phyloP scores from a whole-genome alignment of 495 filamentous ascomycete species.

The Jackrogersella minutella region DNA sequence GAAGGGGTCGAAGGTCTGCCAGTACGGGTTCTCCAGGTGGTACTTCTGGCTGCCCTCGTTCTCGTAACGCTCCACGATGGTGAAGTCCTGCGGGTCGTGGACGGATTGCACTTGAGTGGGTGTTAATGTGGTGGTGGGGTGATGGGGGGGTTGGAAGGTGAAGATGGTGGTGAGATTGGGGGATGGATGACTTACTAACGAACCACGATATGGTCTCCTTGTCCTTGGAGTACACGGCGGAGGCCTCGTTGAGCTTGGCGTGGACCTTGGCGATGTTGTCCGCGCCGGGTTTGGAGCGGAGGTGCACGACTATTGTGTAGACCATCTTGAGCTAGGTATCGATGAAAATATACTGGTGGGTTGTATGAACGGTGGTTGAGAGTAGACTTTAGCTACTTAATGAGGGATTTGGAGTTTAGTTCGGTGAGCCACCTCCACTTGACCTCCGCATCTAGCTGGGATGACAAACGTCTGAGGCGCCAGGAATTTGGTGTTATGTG shows the following conservation, averaged over 20 bases:
- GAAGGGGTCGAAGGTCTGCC: constrained; percentile 74
- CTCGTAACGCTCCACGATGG: constrained; percentile 73
- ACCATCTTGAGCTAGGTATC: constrained; percentile 51
- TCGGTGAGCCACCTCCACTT: too few species aligned
- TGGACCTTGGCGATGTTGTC: constrained; percentile 68
- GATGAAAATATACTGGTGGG: not conserved
- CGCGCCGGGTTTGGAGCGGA: constrained; percentile 68
- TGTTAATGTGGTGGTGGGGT: not conserved
- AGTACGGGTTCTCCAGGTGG: constrained; percentile 72
- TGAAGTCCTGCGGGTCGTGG: constrained; percentile 69
- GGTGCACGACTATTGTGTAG: constrained; percentile 66
- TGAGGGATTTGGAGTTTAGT: not conserved
- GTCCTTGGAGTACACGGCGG: constrained; percentile 69
- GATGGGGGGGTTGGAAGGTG: not conserved
- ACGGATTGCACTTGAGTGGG: constrained; percentile 62
- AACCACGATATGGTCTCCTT: constrained; percentile 73
- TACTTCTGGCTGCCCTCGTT: constrained; percentile 67
- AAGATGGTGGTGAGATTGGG: not conserved
- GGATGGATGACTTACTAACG: constrained; percentile 49
- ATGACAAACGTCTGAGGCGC: constrained; percentile 1
- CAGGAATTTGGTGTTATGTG: not conserved
- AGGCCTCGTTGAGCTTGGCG: constrained; percentile 72
- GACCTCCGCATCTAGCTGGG: constrained; percentile 14
- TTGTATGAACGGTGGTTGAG: not conserved
- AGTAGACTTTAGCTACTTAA: too few species aligned